Evolutionary conservation across 179 eudicot genomes (phyloP), one percentile per base, ranked within the genome.

Genomic region (Silene vulgaris): DNA sequence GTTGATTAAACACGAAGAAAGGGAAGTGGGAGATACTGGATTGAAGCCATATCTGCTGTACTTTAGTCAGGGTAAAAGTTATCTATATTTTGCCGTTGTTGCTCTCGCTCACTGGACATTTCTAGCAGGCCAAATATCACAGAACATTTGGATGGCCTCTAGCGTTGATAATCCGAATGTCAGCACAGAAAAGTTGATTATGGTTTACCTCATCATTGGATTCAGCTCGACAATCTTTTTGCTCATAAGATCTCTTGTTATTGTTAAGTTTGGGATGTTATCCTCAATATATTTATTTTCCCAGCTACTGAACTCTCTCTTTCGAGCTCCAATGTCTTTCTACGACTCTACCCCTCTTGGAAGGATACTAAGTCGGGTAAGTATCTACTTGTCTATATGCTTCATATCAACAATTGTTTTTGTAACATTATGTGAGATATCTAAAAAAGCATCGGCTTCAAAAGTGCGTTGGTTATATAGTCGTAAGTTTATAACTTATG

Each of bases 141-240:
- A 90, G 67, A 90, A 89, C 69, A 81, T 85, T 21, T 92, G 97
- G 97, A 87, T 90, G 96, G 97, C 97, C 66, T 87, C 90, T 60
- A 79, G 82, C 43, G 87, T 90, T 71, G 93, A 87, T n/a, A 80
- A 86, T 77, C 87, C 85, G 45, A 56, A 83, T 26, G 84, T 90
- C 30, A 84, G 83, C 83, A 74, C 78, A 14, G 77, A 82, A 83
- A 83, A 76, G 73, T 45, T 92, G 82, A 90, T 92, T 19, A 16
- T 70, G 48, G 96, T 92, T 59, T 92, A 92, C 78, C 77, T 91
- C 77, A 32, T 88, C 66, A 85, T 91, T 64, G 93, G 93, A 52
- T 11, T 79, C 28, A 19, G 69, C 23, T 84, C 96, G 13, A 73
- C 81, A 5, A 1, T 79, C 3, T 77, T 88, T 77, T 76, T 92